Conservation (phyloP, 495 filamentous ascomycete genomes). For the Tuber brumale region DNA sequence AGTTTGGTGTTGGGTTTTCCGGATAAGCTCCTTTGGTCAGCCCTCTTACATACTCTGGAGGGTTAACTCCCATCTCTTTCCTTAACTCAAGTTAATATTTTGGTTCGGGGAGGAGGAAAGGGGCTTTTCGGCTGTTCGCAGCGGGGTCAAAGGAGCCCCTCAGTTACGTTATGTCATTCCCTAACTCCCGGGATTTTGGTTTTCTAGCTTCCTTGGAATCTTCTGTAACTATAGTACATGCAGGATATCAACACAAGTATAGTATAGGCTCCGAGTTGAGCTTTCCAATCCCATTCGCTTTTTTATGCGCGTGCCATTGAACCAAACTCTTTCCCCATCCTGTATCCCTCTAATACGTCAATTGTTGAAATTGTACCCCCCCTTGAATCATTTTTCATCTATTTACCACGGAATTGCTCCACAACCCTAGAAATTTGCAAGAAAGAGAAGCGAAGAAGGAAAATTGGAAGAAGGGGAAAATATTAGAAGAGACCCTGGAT, state of each 20-base stretch:
- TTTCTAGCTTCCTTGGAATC: not conserved
- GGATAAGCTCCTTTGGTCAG: not conserved
- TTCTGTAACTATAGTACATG: not conserved
- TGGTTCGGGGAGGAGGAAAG: not conserved
- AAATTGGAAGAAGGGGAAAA: slow-evolving; percentile 6
- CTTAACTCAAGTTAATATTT: not conserved
- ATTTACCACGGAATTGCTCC: not conserved
- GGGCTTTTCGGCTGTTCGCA: not conserved
- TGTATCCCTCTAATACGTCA: slow-evolving; percentile 24
- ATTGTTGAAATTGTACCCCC: slow-evolving; percentile 32
- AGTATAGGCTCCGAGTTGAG: not conserved
- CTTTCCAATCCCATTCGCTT: not conserved
- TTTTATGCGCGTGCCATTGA: not conserved
- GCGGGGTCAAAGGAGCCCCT: not conserved
- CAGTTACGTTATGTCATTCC: not conserved
- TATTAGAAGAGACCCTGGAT: slow-evolving; percentile 87
- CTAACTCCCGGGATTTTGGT: not conserved
- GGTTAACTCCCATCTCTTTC: not conserved
- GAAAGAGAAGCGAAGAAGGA: slow-evolving; percentile 22
- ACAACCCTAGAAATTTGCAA: slow-evolving; percentile 6
- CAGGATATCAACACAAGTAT: not conserved
- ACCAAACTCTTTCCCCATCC: slow-evolving; percentile 7
- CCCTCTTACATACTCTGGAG: not conserved
- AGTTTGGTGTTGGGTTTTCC: not conserved
- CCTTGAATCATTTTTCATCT: not conserved